phyloP scores from a whole-genome alignment of 441 rosid genomes.

The Syzygium syzygioides region DNA sequence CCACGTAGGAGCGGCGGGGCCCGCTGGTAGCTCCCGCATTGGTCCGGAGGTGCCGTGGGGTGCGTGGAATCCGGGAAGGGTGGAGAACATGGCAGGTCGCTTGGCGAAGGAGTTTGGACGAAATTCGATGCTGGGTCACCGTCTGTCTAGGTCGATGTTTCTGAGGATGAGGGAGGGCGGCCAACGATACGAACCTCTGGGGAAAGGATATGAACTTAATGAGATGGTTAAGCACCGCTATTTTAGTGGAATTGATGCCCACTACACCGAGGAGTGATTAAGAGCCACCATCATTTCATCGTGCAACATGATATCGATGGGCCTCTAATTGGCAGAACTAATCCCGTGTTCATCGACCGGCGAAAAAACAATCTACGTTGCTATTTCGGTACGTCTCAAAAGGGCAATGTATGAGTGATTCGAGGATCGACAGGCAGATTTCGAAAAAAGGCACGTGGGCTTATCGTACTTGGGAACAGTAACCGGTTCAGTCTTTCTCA shows the following conservation, averaged over 20 bases:
- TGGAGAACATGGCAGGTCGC: background rate
- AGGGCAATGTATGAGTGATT: background rate
- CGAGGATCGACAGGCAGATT: background rate
- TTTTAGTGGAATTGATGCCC: accelerated
- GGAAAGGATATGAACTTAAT: background rate
- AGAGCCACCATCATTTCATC: background rate
- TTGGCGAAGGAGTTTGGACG: background rate
- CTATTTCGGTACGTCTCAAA: background rate
- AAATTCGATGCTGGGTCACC: background rate
- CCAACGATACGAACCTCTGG: background rate
- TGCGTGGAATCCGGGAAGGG: accelerated
- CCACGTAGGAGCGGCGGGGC: background rate
- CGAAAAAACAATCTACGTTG: accelerated
- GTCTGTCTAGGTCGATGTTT: background rate
- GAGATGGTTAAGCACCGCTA: background rate
- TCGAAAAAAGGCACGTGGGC: background rate
- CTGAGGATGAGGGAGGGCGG: background rate
- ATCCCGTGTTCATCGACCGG: accelerated
- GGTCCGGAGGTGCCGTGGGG: background rate
- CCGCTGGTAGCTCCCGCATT: accelerated
- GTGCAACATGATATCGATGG: background rate
- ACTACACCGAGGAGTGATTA: background rate
- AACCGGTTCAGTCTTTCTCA: background rate
- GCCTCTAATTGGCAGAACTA: accelerated
- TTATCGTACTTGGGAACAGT: background rate